Evolutionary conservation across 345 rosid genomes (phyloP).

Genomic region (Populus nigra): DNA sequence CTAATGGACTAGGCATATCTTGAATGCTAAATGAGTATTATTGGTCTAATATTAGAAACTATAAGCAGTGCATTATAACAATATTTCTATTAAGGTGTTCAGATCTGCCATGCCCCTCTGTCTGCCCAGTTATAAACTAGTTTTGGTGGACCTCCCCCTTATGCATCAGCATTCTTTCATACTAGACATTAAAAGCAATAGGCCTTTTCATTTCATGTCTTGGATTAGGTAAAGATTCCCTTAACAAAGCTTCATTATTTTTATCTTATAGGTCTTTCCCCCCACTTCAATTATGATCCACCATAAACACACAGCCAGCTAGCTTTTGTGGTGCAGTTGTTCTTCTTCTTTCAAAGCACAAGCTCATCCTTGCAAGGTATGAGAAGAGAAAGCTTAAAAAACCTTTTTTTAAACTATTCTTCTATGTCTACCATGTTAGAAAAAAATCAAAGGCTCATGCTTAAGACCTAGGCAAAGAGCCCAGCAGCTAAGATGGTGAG

Average conservation of each 20-base stretch:
- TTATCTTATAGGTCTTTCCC: not conserved
- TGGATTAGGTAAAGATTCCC: constrained; percentile 34
- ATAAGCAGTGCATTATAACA: not conserved
- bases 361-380: not conserved
- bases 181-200: constrained; percentile 16
- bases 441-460: not conserved
- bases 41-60: constrained; percentile 17
- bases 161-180: constrained; percentile 1
- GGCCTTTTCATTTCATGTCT: constrained; percentile 1
- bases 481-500: not conserved
- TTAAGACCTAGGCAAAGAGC: not conserved
- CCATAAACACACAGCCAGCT: not conserved
- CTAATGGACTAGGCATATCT: constrained; percentile 1
- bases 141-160: constrained; percentile 33
- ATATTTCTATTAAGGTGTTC: constrained; percentile 7
- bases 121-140: constrained; percentile 31
- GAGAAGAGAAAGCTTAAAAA: not conserved
- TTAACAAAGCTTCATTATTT: constrained; percentile 22
- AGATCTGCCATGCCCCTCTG: constrained; percentile 34
- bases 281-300: not conserved
- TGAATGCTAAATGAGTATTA: constrained; percentile 1
- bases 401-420: not conserved
- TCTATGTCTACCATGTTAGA: not conserved
- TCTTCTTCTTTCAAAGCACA: not conserved
- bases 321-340: not conserved